These are phyloP conservation scores for Heterobasidion annosum DNA, from an alignment of 1,284 basidiomycete genomes.

Conservation along the genomic window DNA sequence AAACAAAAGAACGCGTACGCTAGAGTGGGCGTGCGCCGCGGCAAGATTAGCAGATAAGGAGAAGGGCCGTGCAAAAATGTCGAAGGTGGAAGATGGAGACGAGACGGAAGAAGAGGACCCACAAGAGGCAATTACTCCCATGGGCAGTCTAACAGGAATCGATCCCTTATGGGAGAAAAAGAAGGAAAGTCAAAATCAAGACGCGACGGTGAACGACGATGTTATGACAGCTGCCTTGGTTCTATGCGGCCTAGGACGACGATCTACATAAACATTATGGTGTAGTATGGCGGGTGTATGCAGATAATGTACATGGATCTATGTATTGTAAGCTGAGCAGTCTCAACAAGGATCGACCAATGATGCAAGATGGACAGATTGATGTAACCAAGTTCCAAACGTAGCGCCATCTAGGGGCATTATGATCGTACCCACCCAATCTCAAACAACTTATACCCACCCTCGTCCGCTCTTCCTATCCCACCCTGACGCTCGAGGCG, in stretches of 20 bases:
- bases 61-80: conserved; percentile 10
- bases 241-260: conserved; percentile 47
- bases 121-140: conserved; percentile 31
- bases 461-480: conserved; percentile 61
- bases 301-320: conserved; percentile 1
- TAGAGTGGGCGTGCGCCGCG: conserved; percentile 69
- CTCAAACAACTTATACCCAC: conserved; percentile 56
- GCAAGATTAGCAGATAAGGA: conserved; percentile 27
- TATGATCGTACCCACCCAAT: conserved; percentile 45
- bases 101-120: conserved; percentile 16
- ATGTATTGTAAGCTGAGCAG: not conserved
- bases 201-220: conserved; percentile 27
- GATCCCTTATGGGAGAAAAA: not conserved
- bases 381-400: too few relatives aligned
- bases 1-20: conserved; percentile 32
- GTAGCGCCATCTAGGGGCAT: not conserved
- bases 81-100: conserved; percentile 24
- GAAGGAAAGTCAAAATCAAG: conserved; percentile 5
- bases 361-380: not conserved
- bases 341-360: not conserved
- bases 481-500: conserved; percentile 38
- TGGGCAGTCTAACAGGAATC: conserved; percentile 18
- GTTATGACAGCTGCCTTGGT: conserved; percentile 55
- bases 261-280: conserved; percentile 2
- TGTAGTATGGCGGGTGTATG: conserved; percentile 6